These are phyloP conservation scores for Stenocarpella maydis DNA, from an alignment of 2,329 filamentous ascomycete genomes.

Conservation along the genomic window DNA sequence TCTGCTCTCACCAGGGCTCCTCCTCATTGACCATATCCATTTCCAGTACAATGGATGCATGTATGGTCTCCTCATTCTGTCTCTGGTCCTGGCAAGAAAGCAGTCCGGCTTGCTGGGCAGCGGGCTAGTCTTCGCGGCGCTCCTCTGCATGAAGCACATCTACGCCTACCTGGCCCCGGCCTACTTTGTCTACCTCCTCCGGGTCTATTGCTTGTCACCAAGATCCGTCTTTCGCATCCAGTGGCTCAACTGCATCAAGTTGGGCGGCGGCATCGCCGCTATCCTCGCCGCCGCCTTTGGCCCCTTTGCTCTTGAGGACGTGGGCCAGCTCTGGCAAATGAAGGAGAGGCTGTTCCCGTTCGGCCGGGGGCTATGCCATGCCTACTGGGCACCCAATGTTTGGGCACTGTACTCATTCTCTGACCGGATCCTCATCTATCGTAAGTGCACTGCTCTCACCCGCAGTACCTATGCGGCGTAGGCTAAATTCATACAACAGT, in stretches of 20 bases:
- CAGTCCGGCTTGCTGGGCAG: conserved; percentile 78
- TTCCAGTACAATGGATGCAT: conserved; percentile 99
- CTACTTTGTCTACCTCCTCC: conserved; percentile 93
- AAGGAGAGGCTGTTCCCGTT: conserved; percentile 90
- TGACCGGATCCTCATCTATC: conserved; percentile 82
- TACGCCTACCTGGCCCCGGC: conserved; percentile 96
- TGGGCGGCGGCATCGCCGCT: conserved; percentile 74
- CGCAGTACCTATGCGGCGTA: background rate
- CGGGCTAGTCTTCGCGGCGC: conserved; percentile 81
- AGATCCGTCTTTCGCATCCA: conserved; percentile 79
- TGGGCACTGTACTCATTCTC: conserved; percentile 97
- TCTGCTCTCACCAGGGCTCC: conserved; percentile 86
- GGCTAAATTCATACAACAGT: conserved; percentile 60
- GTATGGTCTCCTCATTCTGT: conserved; percentile 89
- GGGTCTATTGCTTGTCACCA: conserved; percentile 84
- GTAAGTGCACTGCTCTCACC: conserved; percentile 58
- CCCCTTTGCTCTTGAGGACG: conserved; percentile 79
- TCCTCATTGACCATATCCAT: conserved; percentile 98
- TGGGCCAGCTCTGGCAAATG: conserved; percentile 79
- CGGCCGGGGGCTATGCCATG: conserved; percentile 90
- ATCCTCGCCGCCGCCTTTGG: conserved; percentile 87
- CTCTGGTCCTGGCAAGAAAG: conserved; percentile 81
- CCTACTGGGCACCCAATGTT: conserved; percentile 97
- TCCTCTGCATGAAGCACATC: conserved; percentile 97
- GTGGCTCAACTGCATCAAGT: conserved; percentile 82